phyloP scores from a whole-genome alignment of 352 stramenopile genomes.

The Pythium dissotocum region DNA sequence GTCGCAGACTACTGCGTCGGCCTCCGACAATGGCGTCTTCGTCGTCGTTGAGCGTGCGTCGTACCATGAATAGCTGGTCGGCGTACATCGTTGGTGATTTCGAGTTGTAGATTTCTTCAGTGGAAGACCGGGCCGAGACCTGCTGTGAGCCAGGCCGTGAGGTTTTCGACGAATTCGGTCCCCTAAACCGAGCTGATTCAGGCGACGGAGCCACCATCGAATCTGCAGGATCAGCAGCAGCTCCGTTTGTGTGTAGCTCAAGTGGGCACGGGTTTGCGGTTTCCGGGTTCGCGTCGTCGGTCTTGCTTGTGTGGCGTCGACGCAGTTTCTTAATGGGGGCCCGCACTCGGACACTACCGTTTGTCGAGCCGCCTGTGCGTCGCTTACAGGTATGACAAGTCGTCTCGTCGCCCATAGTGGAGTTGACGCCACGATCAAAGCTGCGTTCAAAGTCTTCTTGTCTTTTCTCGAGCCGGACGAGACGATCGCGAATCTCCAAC shows the following conservation, averaged over 20 bases:
- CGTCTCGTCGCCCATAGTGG: neutral
- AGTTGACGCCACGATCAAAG: neutral
- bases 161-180: neutral
- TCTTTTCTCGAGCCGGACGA: neutral
- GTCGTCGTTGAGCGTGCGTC: neutral
- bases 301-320: neutral
- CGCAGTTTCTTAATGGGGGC: neutral
- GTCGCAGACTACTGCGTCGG: neutral
- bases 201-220: neutral
- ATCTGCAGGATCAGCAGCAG: neutral
- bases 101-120: neutral
- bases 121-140: neutral
- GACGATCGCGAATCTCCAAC: neutral
- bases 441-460: neutral
- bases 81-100: neutral
- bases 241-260: neutral
- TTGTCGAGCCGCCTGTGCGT: neutral
- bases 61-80: neutral
- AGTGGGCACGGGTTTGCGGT: neutral
- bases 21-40: neutral
- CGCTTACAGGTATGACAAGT: neutral
- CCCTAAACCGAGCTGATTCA: neutral
- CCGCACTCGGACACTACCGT: neutral
- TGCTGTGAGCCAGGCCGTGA: neutral
- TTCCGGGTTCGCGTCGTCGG: neutral